Evolutionary conservation across 139 green algal species (phyloP), one percentile per base, ranked within the genome.

Genomic region (Chlorella sp.): DNA sequence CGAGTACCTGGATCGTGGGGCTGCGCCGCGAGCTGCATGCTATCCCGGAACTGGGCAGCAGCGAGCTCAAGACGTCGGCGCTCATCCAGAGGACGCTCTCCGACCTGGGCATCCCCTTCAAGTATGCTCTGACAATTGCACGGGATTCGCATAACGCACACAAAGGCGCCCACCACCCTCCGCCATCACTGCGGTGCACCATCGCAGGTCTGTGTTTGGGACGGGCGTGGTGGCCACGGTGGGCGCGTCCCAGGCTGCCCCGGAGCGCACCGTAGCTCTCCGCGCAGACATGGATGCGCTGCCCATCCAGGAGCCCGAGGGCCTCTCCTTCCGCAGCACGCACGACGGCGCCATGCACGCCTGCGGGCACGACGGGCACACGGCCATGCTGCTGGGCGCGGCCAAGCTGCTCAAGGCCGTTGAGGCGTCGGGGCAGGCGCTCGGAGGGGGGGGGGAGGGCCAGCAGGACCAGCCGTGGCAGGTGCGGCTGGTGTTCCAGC

Each of bases 401-500:
- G 92, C 92, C 1, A 79, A 76, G 70, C 32, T 91, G 35, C 75
- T 91, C 31, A 70, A 80, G 51, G 61, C 34, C 3, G 3, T 70
- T n/a, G 36, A 67, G 26, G n/a, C n/a, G n/a, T n/a, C n/a, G n/a
- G n/a, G n/a, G n/a, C n/a, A n/a, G n/a, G n/a, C n/a, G n/a, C n/a
- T n/a, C n/a, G n/a, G n/a, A n/a, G n/a, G n/a, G n/a, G n/a, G n/a
- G n/a, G n/a, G n/a, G n/a, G n/a, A n/a, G n/a, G n/a, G n/a, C n/a
- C 22, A 51, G 20, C 32, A n/a, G 29, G 10, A 23, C 23, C 55
- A 17, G 3, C 69, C 89, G 32, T 91, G 92, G 60, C 91, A 67
- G 0, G 90, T 98, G 55, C 74, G 80, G 55, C 87, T 98, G 24
- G 33, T 97, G n/a, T 98, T 97, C 86, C 94, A 98, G 80, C 93